Conservation (phyloP, 2,329 filamentous ascomycete genomes). For the Fusarium tuaranense region DNA sequence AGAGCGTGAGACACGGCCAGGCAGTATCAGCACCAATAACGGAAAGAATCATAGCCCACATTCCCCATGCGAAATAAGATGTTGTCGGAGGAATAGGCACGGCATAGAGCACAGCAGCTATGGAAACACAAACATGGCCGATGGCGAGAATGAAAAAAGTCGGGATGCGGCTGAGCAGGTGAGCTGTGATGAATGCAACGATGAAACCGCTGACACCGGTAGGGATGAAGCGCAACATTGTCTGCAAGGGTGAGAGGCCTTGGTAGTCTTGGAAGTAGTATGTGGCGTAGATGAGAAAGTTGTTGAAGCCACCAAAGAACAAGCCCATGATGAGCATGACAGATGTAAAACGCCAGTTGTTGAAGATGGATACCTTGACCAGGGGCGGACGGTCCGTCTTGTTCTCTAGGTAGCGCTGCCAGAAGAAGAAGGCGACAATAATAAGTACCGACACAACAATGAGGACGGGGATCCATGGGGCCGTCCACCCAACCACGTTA, state of each 20-base stretch:
- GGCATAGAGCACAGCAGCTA: conserved; percentile 71
- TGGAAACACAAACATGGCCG: conserved; percentile 66
- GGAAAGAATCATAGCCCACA: conserved; percentile 74
- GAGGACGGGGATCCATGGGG: conserved; percentile 70
- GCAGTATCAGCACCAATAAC: conserved; percentile 76
- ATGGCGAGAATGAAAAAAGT: conserved; percentile 68
- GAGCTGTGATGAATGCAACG: conserved; percentile 67
- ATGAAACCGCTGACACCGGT: conserved; percentile 70
- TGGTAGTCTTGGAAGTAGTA: conserved; percentile 79
- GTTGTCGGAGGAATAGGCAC: conserved; percentile 70
- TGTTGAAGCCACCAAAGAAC: conserved; percentile 77
- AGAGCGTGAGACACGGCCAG: conserved; percentile 74
- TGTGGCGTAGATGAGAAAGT: conserved; percentile 74
- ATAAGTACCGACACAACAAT: conserved; percentile 69
- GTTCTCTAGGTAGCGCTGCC: conserved; percentile 64
- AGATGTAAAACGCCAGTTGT: conserved; percentile 68
- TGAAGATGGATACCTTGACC: conserved; percentile 76
- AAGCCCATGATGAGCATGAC: conserved; percentile 74
- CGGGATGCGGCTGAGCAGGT: conserved; percentile 67
- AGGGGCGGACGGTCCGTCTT: conserved; percentile 60
- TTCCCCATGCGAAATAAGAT: conserved; percentile 75
- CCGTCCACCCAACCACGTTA: conserved; percentile 75
- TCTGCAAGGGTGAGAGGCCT: conserved; percentile 70
- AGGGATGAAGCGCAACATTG: conserved; percentile 76
- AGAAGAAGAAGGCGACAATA: conserved; percentile 67